Conservation (phyloP, 1,284 basidiomycete species). For the Moesziomyces sp. region DNA sequence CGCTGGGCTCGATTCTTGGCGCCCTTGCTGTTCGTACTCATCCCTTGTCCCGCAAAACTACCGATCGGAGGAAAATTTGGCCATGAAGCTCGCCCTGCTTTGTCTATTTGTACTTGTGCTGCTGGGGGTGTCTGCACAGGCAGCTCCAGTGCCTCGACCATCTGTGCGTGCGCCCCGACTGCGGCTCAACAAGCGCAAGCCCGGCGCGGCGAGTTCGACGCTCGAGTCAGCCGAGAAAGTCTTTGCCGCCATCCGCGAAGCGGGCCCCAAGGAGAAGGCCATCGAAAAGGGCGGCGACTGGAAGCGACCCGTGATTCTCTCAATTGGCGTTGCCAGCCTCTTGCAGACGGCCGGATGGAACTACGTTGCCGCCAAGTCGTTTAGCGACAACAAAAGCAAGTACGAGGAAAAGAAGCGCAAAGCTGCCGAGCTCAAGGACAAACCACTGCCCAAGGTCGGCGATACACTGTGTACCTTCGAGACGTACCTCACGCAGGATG, state of each 20-base stretch:
- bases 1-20: background rate
- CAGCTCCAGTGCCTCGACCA: background rate
- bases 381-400: conserved; percentile 11
- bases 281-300: conserved; percentile 14
- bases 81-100: background rate
- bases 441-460: conserved; percentile 22
- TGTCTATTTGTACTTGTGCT: background rate
- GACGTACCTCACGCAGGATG: conserved; percentile 19
- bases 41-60: background rate
- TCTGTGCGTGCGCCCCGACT: background rate
- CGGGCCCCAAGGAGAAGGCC: background rate
- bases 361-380: conserved; percentile 25
- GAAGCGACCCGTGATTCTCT: conserved; percentile 30
- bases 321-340: conserved; percentile 9
- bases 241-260: too few relatives aligned
- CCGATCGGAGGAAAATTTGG: too few relatives aligned
- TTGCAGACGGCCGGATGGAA: conserved; percentile 28
- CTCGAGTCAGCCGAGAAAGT: conserved; percentile 1
- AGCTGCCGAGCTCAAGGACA: conserved; percentile 12
- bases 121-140: background rate
- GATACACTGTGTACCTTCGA: conserved; percentile 29
- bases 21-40: background rate
- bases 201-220: background rate
- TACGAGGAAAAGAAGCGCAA: conserved; percentile 3
- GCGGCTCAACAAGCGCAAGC: background rate